A percentile compares a stretch with the other conserved stretches of the same genome.
Evolutionary conservation across 129 eudicot species (phyloP).

Genomic region (Flaveria ramosissima): DNA sequence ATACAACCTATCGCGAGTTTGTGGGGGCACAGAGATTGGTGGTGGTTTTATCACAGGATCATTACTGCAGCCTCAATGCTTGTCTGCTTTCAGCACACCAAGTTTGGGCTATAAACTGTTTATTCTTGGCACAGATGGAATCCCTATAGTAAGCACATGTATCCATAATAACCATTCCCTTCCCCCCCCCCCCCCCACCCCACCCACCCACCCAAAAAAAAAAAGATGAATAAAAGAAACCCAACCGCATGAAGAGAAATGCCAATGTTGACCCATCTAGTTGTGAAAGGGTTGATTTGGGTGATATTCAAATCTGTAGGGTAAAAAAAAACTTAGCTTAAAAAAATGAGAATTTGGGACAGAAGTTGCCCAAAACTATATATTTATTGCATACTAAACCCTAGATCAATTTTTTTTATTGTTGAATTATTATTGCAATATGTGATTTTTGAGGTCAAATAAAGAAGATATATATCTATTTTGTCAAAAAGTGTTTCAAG

Average conservation of each 20-base stretch:
- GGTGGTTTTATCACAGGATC: constrained; percentile 93
- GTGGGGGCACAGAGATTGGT: constrained; percentile 99
- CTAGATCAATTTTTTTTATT: background rate
- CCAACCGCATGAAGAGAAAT: too few relatives aligned
- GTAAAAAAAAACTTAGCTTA: background rate
- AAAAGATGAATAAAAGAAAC: too few relatives aligned
- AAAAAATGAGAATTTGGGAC: background rate
- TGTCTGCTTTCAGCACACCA: constrained; percentile 93
- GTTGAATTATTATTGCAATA: background rate
- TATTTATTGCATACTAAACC: background rate
- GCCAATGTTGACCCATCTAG: background rate
- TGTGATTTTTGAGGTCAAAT: background rate
- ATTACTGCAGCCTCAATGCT: constrained; percentile 69
- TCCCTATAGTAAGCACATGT: constrained; percentile 65
- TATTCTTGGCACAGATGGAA: constrained; percentile 71
- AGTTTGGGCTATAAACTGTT: constrained; percentile 71
- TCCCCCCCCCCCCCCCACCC: background rate
- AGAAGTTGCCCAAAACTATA: background rate
- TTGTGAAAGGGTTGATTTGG: background rate
- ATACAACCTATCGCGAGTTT: constrained; percentile 89
- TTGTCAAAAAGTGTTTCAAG: background rate
- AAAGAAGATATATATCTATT: background rate
- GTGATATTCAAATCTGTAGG: background rate
- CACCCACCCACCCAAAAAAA: too few relatives aligned
- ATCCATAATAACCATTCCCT: background rate